These are phyloP conservation scores for Monilinia vaccinii-corymbosi DNA, from an alignment of 2,329 filamentous ascomycete species.

Conservation along the genomic window DNA sequence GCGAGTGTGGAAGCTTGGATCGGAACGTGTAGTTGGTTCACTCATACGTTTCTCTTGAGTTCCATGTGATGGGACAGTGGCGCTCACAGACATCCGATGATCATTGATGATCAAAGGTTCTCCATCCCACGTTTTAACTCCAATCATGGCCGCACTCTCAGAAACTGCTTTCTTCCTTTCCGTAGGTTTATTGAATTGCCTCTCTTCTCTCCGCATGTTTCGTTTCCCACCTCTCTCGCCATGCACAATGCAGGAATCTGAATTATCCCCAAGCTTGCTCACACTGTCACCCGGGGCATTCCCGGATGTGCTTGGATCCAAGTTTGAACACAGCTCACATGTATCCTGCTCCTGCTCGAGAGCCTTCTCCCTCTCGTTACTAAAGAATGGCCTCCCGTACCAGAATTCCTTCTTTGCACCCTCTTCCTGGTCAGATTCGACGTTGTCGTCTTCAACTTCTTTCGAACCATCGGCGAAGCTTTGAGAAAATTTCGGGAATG, in stretches of 20 bases:
- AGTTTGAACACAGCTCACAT: no score
- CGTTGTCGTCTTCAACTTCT: not conserved
- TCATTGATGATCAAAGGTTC: not conserved
- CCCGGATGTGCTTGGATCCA: not conserved
- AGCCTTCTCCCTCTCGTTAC: no score
- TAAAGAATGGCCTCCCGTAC: not conserved
- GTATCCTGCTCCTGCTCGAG: not conserved
- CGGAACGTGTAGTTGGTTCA: not conserved
- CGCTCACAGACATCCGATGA: not conserved
- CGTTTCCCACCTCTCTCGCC: not conserved
- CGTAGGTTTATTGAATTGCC: not conserved
- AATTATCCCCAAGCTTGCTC: no score
- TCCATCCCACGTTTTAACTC: not conserved
- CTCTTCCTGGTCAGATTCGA: not conserved
- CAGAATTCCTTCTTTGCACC: not conserved
- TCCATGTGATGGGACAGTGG: not conserved
- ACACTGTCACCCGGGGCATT: not conserved
- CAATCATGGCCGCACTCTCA: no score
- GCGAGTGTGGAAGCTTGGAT: not conserved
- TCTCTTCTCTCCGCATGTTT: not conserved
- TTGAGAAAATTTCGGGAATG: not conserved
- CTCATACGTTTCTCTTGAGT: not conserved
- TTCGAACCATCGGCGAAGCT: not conserved
- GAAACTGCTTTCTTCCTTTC: not conserved
- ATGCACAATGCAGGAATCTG: not conserved